Base-by-base conservation (phyloP, 2,329 filamentous ascomycete species). In the Monosporascus sp. region DNA sequence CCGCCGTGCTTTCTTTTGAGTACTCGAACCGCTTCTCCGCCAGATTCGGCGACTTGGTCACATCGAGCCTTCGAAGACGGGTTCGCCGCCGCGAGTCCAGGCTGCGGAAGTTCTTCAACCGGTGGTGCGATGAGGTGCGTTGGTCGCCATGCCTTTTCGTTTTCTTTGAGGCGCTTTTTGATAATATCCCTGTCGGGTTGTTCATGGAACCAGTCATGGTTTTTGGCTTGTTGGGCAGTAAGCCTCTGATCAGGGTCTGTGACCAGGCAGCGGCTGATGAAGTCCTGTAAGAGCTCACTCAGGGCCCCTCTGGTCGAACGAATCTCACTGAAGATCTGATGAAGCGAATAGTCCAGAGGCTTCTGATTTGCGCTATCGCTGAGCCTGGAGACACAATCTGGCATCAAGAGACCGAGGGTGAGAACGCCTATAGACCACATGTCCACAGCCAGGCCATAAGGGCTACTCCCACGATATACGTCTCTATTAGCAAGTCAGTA, bases 371-470 rank as follows among this genome's bases (percentile, higher is more conserved):
- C 64, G 1, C 58, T 51, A 9, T 68, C 48, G 7, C 72, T 55
- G 43, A 68, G 44, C 8, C 4, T 22, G 7, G 44, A 20, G 17
- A 52, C 27, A n/a, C 57, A 48, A n/a, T 60, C 49, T n/a, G 57
- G 40, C 11, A 49, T 47, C 20, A 63, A 43, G 41, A 63, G 59
- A 22, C 70, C 68, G 1, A 80, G 54, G 0, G 69, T 60, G 4
- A 81, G 67, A 51, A 80, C 68, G 0, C 79, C 79, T 17, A 81
- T 61, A 4, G 78, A 74, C 79, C 79, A 82, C 22, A 81, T 74
- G 54, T 82, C 79, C 6, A 79, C 74, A 0, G 69, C 50, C 52
- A 71, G 17, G 57, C 62, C 50, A 63, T 79, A 65, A 61, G 65
- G 37, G 31, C 31, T 35, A 2, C 48, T 49, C 3, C 54, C 52